Conservation (phyloP, 768 basidiomycete species). For the Hypsizygus marmoreus region DNA sequence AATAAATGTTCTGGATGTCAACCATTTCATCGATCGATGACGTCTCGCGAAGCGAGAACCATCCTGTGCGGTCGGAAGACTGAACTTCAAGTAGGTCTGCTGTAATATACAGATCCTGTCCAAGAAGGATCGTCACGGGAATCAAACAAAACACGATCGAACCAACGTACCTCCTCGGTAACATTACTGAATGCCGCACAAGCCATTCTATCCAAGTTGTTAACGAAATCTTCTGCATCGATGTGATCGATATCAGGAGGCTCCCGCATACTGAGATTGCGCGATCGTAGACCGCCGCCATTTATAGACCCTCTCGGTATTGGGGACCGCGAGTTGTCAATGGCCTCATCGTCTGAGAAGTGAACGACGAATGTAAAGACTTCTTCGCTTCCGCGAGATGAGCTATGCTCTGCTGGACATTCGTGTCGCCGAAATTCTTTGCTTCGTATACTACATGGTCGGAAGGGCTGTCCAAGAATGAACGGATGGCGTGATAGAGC, state of each 20-base stretch:
- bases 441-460: constrained; percentile 54
- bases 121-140: not conserved
- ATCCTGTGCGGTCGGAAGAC: constrained; percentile 75
- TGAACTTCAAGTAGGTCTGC: constrained; percentile 83
- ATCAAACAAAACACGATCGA: constrained; percentile 1
- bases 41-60: constrained; percentile 68
- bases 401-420: constrained; percentile 49
- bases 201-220: constrained; percentile 76
- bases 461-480: constrained; percentile 59
- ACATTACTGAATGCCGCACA: constrained; percentile 75
- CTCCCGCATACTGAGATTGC: constrained; percentile 44
- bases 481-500: constrained; percentile 56
- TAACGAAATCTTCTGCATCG: constrained; percentile 71
- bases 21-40: constrained; percentile 56
- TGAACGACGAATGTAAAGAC: constrained; percentile 47
- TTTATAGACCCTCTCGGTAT: constrained; percentile 13
- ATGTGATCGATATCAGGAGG: constrained; percentile 65
- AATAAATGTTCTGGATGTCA: constrained; percentile 81
- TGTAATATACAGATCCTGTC: constrained; percentile 74
- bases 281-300: constrained; percentile 29
- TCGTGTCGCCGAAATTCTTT: constrained; percentile 39
- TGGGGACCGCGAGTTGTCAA: constrained; percentile 22
- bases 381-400: constrained; percentile 44
- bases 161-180: constrained; percentile 64
- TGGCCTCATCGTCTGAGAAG: constrained; percentile 65